phyloP scores from a whole-genome alignment of 1,139 yeast genomes.

The Wickerhamomyces sp. region DNA sequence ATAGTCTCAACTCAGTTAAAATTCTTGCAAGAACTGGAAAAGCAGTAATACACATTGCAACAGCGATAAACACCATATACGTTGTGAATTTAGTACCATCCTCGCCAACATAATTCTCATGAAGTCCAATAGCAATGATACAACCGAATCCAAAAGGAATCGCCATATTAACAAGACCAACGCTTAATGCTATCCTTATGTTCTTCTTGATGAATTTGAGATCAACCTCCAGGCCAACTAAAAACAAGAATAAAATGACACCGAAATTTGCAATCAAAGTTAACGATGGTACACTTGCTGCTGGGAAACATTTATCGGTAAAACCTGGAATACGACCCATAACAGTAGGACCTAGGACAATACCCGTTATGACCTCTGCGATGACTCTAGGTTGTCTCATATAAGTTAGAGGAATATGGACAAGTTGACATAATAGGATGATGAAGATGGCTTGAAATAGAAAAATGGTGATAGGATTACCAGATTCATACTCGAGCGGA shows the following conservation, averaged over 20 bases:
- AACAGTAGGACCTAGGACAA: slow-evolving; percentile 63
- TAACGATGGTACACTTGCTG: slow-evolving; percentile 54
- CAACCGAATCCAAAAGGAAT: slow-evolving; percentile 78
- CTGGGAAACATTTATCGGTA: slow-evolving; percentile 58
- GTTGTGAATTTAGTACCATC: slow-evolving; percentile 55
- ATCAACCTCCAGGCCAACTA: slow-evolving; percentile 77
- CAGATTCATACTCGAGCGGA: slow-evolving; percentile 53
- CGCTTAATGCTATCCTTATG: slow-evolving; percentile 53
- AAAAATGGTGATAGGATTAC: slow-evolving; percentile 56
- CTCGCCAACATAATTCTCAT: slow-evolving; percentile 40
- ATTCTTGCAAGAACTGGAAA: slow-evolving; percentile 81
- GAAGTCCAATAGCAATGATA: slow-evolving; percentile 62
- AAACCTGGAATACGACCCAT: slow-evolving; percentile 67
- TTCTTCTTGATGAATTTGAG: slow-evolving; percentile 55
- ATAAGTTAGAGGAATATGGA: slow-evolving; percentile 53
- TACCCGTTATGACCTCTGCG: slow-evolving; percentile 74
- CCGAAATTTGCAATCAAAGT: slow-evolving; percentile 69
- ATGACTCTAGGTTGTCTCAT: slow-evolving; percentile 72
- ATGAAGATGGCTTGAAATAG: slow-evolving; percentile 57
- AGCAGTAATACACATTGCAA: slow-evolving; percentile 78
- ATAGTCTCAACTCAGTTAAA: slow-evolving; percentile 62
- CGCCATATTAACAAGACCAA: slow-evolving; percentile 66
- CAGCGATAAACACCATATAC: slow-evolving; percentile 71
- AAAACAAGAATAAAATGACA: slow-evolving; percentile 64
- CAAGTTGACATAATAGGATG: slow-evolving; percentile 44